phyloP scores from a whole-genome alignment of 805 yeast genomes.

The Myxozyma vanderwaltii region DNA sequence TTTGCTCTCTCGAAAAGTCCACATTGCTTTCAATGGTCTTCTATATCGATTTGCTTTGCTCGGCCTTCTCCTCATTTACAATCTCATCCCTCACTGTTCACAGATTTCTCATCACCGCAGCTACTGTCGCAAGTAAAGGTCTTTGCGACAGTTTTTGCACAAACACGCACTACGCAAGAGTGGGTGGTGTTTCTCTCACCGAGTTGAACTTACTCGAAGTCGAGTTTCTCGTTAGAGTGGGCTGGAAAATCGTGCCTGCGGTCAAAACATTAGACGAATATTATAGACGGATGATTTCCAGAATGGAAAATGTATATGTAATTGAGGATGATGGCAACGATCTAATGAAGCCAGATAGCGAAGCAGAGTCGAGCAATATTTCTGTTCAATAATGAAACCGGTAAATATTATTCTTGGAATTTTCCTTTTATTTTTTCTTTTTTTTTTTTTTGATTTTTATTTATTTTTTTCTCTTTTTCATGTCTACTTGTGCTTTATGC shows the following conservation, averaged over 20 bases:
- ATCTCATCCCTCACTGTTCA: conserved; percentile 92
- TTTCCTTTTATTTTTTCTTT: neutral
- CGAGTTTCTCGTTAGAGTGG: conserved; percentile 79
- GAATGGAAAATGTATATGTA: conserved; percentile 36
- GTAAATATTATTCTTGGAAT: neutral
- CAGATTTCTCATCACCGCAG: conserved; percentile 84
- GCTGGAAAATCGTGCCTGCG: conserved; percentile 71
- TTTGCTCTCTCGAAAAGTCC: conserved; percentile 82
- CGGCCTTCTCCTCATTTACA: conserved; percentile 76
- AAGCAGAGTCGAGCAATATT: neutral
- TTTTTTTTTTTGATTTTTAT: neutral
- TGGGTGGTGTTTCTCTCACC: conserved; percentile 85
- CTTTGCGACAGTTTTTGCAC: conserved; percentile 93
- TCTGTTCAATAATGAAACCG: neutral
- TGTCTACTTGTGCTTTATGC: neutral
- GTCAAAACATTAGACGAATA: conserved; percentile 41
- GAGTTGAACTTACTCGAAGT: conserved; percentile 86
- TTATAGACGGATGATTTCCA: conserved; percentile 41
- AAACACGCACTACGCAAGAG: conserved; percentile 90
- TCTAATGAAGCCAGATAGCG: neutral
- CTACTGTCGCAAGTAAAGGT: conserved; percentile 87
- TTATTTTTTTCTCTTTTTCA: neutral
- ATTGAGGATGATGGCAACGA: conserved; percentile 19
- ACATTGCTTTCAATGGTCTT: conserved; percentile 81
- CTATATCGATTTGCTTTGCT: conserved; percentile 81